These are phyloP conservation scores for Phaeodactylum tricornutum DNA, from an alignment of 108 stramenopile species.

Conservation along the genomic window DNA sequence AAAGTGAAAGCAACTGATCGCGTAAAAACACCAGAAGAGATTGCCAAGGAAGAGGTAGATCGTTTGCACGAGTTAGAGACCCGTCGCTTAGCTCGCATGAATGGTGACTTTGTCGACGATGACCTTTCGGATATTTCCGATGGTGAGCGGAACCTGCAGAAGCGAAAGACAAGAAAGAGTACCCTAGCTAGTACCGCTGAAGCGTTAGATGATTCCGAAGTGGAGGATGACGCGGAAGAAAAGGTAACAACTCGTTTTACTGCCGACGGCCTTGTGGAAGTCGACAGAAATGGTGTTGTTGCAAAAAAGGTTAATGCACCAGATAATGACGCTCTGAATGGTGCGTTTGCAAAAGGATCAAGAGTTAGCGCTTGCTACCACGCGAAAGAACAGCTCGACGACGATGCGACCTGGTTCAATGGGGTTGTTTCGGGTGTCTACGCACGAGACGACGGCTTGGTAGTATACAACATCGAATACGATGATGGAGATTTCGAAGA, in stretches of 20 bases:
- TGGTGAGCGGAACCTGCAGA: slow-evolving; percentile 23
- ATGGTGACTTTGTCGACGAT: slow-evolving; percentile 79
- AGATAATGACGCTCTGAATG: slow-evolving; percentile 8
- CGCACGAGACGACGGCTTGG: slow-evolving; percentile 25
- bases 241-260: slow-evolving; percentile 54
- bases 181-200: slow-evolving; percentile 34
- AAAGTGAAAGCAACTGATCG: slow-evolving; percentile 85
- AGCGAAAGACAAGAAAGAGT: slow-evolving; percentile 8
- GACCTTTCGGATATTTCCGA: slow-evolving; percentile 77
- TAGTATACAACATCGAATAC: slow-evolving; percentile 65
- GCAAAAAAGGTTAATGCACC: slow-evolving; percentile 44
- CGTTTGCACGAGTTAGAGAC: slow-evolving; percentile 84
- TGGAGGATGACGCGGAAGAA: slow-evolving; percentile 26
- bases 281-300: slow-evolving; percentile 60
- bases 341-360: slow-evolving; percentile 39
- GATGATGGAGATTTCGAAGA: slow-evolving; percentile 87
- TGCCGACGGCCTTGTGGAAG: slow-evolving; percentile 72
- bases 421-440: slow-evolving; percentile 45
- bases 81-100: slow-evolving; percentile 82
- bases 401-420: slow-evolving; percentile 61
- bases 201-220: slow-evolving; percentile 53
- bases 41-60: slow-evolving; percentile 88
- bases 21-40: slow-evolving; percentile 91
- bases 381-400: slow-evolving; percentile 69
- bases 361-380: slow-evolving; percentile 69